Evolutionary conservation across 306 rosid genomes (phyloP).

Genomic region (Argentina anserina): DNA sequence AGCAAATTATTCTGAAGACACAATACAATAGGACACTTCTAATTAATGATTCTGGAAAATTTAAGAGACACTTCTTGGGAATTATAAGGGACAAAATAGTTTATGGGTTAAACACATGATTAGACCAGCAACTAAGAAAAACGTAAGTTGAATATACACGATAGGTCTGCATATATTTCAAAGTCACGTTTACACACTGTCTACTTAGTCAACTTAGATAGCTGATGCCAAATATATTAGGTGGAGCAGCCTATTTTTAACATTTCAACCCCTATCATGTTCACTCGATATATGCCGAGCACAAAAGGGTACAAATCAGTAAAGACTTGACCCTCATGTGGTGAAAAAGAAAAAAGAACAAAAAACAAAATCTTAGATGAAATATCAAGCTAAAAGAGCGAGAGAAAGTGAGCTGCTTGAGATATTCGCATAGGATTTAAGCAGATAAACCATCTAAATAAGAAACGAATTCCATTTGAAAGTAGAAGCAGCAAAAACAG

Average conservation of each 20-base stretch:
- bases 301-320: not conserved
- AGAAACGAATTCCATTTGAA: not conserved
- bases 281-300: not conserved
- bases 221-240: not conserved
- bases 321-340: not conserved
- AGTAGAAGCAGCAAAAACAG: not conserved
- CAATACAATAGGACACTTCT: no score
- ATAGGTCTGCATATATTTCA: no score
- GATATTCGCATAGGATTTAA: not conserved
- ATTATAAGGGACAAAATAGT: not conserved
- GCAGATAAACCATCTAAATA: not conserved
- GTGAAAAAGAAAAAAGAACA: no score
- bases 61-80: not conserved
- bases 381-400: not conserved
- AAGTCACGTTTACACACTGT: no score
- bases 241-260: not conserved
- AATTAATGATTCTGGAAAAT: not conserved
- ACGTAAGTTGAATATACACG: not conserved
- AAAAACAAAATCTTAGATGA: not conserved
- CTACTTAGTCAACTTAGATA: no score
- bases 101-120: not conserved
- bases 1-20: not conserved
- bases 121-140: no score
- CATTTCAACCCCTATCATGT: not conserved
- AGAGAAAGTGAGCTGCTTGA: not conserved